Percentiles rank a stretch among this genome's conserved stretches.
These are phyloP conservation scores for Rhodotorula diobovata DNA, from an alignment of 768 basidiomycete genomes.

Conservation along the genomic window DNA sequence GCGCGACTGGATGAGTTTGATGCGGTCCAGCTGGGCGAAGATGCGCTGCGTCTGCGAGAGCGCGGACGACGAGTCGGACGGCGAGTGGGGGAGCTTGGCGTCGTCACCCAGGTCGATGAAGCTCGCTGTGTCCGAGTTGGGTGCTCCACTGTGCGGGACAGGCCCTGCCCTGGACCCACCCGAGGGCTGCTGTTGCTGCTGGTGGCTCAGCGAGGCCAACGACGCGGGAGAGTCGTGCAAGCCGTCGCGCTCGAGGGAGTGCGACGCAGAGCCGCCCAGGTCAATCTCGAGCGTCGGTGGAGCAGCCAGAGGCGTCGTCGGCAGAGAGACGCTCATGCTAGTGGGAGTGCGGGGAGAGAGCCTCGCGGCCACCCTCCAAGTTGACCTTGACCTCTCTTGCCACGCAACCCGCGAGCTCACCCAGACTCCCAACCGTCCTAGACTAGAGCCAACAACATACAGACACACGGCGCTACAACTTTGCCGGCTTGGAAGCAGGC, in stretches of 20 bases:
- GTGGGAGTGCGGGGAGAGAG: background rate
- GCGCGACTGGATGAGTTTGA: background rate
- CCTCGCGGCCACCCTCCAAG: background rate
- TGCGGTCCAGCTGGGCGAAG: background rate
- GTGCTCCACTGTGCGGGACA: background rate
- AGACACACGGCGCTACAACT: conserved; percentile 3
- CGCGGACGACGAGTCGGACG: too few species aligned
- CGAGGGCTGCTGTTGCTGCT: too few species aligned
- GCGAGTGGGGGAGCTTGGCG: background rate
- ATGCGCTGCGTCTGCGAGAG: background rate
- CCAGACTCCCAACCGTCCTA: too few species aligned
- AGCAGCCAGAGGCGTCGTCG: background rate
- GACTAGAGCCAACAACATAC: background rate
- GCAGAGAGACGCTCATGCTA: background rate
- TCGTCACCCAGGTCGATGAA: background rate
- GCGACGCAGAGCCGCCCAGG: background rate
- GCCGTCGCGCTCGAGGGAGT: background rate
- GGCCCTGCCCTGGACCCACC: too few species aligned
- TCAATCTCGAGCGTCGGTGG: background rate
- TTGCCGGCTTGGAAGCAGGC: conserved; percentile 13
- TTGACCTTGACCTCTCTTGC: too few species aligned
- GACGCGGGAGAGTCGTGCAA: background rate
- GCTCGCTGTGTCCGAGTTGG: background rate
- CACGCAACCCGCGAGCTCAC: too few species aligned
- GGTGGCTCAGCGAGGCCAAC: background rate